Evolutionary conservation across 305 asterid genomes (phyloP).

Genomic region (Fraxinus baroniana): DNA sequence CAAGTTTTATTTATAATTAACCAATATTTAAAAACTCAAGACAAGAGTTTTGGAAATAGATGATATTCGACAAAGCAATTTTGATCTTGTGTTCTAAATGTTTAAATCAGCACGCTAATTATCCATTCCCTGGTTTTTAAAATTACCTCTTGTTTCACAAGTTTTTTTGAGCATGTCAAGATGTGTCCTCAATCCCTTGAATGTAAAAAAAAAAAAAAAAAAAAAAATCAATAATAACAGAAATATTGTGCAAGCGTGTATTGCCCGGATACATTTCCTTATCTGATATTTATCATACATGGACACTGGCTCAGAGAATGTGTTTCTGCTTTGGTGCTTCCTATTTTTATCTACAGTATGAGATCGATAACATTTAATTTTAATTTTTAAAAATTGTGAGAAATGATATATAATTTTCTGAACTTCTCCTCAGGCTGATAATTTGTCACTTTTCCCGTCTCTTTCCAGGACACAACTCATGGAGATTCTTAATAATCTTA

Average conservation of each 20-base stretch:
- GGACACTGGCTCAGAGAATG: background rate
- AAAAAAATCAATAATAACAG: background rate
- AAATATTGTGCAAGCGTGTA: background rate
- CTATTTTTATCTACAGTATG: background rate
- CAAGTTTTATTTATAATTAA: background rate
- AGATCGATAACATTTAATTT: background rate
- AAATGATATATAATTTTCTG: background rate
- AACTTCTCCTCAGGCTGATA: background rate
- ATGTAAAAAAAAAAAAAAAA: background rate
- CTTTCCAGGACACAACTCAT: constrained; percentile 71
- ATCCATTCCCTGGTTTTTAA: background rate
- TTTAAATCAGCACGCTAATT: background rate
- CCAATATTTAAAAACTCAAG: background rate
- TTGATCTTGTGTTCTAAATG: background rate
- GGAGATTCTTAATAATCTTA: constrained; percentile 85
- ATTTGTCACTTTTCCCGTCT: background rate
- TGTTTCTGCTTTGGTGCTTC: background rate
- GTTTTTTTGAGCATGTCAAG: background rate
- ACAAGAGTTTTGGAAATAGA: background rate
- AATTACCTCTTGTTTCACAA: background rate
- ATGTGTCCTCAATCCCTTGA: background rate
- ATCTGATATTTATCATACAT: background rate
- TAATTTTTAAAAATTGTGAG: background rate
- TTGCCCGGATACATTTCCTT: background rate
- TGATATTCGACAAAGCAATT: background rate